Base-by-base conservation (phyloP, 306 rosid genomes). In the Vicia villosa region DNA sequence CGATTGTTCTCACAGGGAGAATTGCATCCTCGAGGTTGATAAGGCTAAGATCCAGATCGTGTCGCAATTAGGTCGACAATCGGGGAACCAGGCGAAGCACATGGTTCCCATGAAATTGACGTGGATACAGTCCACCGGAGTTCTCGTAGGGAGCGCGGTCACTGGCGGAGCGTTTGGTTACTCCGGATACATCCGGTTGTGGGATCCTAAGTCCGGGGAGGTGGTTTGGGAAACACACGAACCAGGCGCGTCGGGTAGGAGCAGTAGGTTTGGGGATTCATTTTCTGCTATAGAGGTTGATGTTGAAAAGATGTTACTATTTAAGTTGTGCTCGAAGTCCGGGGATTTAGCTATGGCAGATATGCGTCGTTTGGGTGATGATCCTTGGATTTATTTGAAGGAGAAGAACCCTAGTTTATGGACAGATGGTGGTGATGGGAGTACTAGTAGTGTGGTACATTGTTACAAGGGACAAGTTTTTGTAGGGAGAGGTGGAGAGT, bases 261-360 rank as follows among this genome's bases (percentile, higher is more conserved):
- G 90, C 63, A 84, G 89, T 45, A 74, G 98, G 76, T 88, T 83
- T 60, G 96, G 97, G 4, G 98, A 90, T 67, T 81, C 96, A 0
- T 93, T 93, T 24, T 86, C 96, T 0, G 88, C 79, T 30, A 83
- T 88, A 22, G 97, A 77, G 5, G 94, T 77, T 9, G 90, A 93
- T 49, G 73, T 60, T 49, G 97, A 90, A 12, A 84, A 76, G 65
- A 79, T 81, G 73, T 57, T 54, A 2, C 54, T 93, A 59, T 90
- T 88, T 72, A 93, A 90, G 84, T 62, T 93, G 3, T 93, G 97
- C 63, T 93, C 98, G 0, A 82, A 85, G 72, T 90, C 93, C 0
- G 96, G 97, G 34, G 97, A 93, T 81, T 78, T 93, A 74, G 98
- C 83, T 59, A 77, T 90, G 91, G 97, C 97, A 10, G 98, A 93